A percentile compares a stretch with the other conserved stretches of the same genome.
phyloP scores from a whole-genome alignment of 345 rosid species.

The Pistacia atlantica region DNA sequence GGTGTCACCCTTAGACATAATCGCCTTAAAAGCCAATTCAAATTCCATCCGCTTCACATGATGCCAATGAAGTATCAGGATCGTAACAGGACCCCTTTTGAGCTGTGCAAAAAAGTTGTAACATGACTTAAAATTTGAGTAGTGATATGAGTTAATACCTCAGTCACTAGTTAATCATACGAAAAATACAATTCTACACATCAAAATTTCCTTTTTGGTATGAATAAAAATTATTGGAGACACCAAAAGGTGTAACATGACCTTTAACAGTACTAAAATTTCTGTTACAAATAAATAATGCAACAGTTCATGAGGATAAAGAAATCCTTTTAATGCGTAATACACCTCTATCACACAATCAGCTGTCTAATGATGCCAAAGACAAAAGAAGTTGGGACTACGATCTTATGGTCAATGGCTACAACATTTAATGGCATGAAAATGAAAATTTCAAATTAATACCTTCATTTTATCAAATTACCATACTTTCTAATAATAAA shows the following conservation, averaged over 20 bases:
- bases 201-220: neutral
- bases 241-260: slow-evolving; percentile 1
- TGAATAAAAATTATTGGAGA: neutral
- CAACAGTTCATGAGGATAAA: neutral
- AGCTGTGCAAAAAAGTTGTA: slow-evolving; percentile 48
- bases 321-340: neutral
- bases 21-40: neutral
- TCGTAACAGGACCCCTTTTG: slow-evolving; percentile 81
- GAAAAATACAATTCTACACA: neutral
- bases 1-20: neutral
- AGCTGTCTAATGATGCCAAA: neutral
- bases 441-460: neutral
- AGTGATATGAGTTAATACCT: neutral
- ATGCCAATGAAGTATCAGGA: slow-evolving; percentile 27
- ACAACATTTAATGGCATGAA: neutral
- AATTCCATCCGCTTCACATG: neutral
- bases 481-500: neutral
- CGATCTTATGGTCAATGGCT: neutral
- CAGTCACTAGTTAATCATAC: neutral
- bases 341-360: neutral
- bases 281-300: neutral
- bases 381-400: neutral
- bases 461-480: neutral
- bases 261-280: neutral
- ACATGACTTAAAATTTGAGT: neutral